Evolutionary conservation across 805 yeast genomes (phyloP).

Genomic region (Candida vaughaniae): DNA sequence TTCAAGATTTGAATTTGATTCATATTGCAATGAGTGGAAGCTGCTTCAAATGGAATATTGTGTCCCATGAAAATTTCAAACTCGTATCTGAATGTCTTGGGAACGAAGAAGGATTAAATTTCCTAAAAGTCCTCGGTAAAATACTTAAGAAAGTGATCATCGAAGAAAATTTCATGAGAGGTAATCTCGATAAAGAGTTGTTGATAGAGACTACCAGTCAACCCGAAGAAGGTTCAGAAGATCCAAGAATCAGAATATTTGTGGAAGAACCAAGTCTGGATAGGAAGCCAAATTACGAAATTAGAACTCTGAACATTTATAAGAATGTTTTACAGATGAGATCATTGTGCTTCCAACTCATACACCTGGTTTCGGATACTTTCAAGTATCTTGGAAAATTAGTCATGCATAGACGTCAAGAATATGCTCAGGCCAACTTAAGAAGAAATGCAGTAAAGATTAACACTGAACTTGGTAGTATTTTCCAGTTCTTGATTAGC

Average conservation of each 20-base stretch:
- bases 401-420: slow-evolving; percentile 50
- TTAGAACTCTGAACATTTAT: slow-evolving; percentile 39
- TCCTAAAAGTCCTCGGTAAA: slow-evolving; percentile 42
- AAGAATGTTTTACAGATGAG: slow-evolving; percentile 63
- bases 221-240: slow-evolving; percentile 19
- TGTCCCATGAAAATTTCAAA: slow-evolving; percentile 46
- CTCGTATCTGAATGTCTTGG: slow-evolving; percentile 43
- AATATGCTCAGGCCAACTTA: slow-evolving; percentile 28
- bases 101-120: slow-evolving; percentile 36
- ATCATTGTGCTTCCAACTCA: slow-evolving; percentile 48
- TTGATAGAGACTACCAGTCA: slow-evolving; percentile 43
- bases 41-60: slow-evolving; percentile 51
- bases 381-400: slow-evolving; percentile 45
- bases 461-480: slow-evolving; percentile 29
- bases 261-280: slow-evolving; percentile 36
- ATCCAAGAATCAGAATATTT: slow-evolving; percentile 44
- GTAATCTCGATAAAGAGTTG: slow-evolving; percentile 46
- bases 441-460: slow-evolving; percentile 43
- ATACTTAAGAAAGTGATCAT: slow-evolving; percentile 51
- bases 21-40: slow-evolving; percentile 50
- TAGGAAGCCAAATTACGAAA: slow-evolving; percentile 42
- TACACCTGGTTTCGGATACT: slow-evolving; percentile 41
- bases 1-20: slow-evolving; percentile 36
- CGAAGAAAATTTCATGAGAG: slow-evolving; percentile 58
- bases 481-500: slow-evolving; percentile 22